Evolutionary conservation across 2,329 filamentous ascomycete species (phyloP).

Genomic region (Arthrobotrys megalospora): DNA sequence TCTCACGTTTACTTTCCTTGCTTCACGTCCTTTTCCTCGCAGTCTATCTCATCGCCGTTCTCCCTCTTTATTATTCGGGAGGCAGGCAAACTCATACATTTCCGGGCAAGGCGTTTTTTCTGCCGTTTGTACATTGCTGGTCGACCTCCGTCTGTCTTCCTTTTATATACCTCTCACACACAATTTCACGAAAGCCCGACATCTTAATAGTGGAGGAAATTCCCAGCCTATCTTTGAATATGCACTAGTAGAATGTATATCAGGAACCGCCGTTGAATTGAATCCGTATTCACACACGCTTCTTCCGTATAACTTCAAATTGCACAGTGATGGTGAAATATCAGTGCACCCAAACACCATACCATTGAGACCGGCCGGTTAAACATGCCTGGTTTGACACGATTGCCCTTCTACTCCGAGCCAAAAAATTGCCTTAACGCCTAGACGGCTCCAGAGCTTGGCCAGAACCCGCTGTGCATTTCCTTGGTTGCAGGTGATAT

Average conservation of each 20-base stretch:
- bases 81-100: conserved; percentile 37
- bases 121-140: conserved; percentile 58
- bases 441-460: too few species aligned
- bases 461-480: too few species aligned
- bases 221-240: conserved; percentile 45
- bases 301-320: neutral
- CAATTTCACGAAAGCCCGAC: conserved; percentile 49
- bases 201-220: conserved; percentile 52
- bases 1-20: conserved; percentile 30
- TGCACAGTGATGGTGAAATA: too few species aligned
- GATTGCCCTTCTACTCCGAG: too few species aligned
- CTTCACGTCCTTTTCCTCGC: conserved; percentile 20
- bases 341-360: too few species aligned
- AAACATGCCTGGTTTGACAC: too few species aligned
- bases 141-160: conserved; percentile 51
- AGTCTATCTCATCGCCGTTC: conserved; percentile 32
- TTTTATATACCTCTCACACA: conserved; percentile 53
- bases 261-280: conserved; percentile 52
- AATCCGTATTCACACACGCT: conserved; percentile 18
- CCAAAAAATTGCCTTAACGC: too few species aligned
- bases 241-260: conserved; percentile 58
- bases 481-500: too few species aligned
- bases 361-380: too few species aligned
- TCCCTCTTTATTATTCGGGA: conserved; percentile 26
- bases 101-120: conserved; percentile 59